phyloP scores from a whole-genome alignment of 2,329 filamentous ascomycete genomes.

The Pseudocercospora cruenta region DNA sequence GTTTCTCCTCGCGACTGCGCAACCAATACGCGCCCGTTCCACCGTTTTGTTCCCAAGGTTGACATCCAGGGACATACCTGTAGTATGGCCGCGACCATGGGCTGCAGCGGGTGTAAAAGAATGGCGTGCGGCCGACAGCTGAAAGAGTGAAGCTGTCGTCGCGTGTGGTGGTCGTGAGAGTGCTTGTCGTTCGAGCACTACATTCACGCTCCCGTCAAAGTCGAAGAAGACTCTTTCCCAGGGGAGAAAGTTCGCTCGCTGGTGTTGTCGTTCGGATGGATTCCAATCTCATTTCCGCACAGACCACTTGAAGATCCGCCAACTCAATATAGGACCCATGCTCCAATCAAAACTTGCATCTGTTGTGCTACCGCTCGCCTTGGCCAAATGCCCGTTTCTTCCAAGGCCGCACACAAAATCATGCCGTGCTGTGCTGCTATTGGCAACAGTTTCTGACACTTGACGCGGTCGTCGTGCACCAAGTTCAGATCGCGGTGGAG shows the following conservation, averaged over 20 bases:
- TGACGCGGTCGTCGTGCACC: not conserved
- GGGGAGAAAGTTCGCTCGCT: not conserved
- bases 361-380: not conserved
- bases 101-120: slow-evolving; percentile 37
- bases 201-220: not conserved
- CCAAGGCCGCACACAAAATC: not conserved
- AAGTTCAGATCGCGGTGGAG: not conserved
- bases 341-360: not conserved
- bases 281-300: slow-evolving; percentile 2
- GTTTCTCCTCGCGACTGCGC: not conserved
- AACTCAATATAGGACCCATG: not conserved
- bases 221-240: not conserved
- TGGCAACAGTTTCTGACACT: not conserved
- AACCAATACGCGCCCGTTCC: slow-evolving; percentile 1
- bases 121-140: slow-evolving; percentile 56
- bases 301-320: not conserved
- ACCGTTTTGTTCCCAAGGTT: not conserved
- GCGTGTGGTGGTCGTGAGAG: slow-evolving; percentile 9
- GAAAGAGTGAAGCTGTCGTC: slow-evolving; percentile 65
- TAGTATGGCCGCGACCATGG: slow-evolving; percentile 2
- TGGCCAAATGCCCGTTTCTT: not conserved
- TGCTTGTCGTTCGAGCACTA: not conserved
- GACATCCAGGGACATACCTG: slow-evolving; percentile 18
- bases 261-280: not conserved
- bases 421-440: not conserved